phyloP scores from a whole-genome alignment of 768 basidiomycete species.

The Psilocybe cubensis region DNA sequence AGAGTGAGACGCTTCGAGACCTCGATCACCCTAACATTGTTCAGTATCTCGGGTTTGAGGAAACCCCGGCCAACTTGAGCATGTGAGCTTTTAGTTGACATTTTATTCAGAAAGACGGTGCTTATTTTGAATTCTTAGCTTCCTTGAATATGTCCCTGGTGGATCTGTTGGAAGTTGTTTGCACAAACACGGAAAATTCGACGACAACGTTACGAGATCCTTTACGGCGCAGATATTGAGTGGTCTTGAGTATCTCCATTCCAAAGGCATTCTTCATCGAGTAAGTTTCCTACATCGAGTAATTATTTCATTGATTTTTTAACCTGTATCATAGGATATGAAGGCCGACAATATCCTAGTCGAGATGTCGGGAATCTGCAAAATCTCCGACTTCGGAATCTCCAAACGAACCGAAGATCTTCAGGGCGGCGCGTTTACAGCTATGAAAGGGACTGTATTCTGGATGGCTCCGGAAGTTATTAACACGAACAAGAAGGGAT shows the following conservation, averaged over 20 bases:
- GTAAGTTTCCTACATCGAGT: slow-evolving; percentile 41
- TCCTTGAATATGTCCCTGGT: slow-evolving; percentile 98
- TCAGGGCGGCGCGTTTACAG: slow-evolving; percentile 81
- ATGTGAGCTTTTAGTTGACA: slow-evolving; percentile 77
- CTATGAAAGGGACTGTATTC: slow-evolving; percentile 97
- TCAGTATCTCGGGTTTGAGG: slow-evolving; percentile 94
- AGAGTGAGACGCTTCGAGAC: slow-evolving; percentile 96
- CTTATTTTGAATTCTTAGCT: slow-evolving; percentile 41
- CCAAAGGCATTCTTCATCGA: slow-evolving; percentile 89
- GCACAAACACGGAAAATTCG: slow-evolving; percentile 90
- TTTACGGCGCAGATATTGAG: slow-evolving; percentile 92
- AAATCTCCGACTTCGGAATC: slow-evolving; percentile 98
- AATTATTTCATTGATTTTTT: background rate
- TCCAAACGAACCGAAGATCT: slow-evolving; percentile 94
- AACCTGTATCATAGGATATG: slow-evolving; percentile 63
- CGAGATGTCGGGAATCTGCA: slow-evolving; percentile 89
- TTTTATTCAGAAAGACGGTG: background rate
- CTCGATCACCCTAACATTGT: slow-evolving; percentile 98
- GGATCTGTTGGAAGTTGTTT: slow-evolving; percentile 92
- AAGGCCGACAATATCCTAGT: slow-evolving; percentile 99
- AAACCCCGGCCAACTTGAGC: slow-evolving; percentile 85
- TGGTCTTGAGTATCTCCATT: slow-evolving; percentile 93
- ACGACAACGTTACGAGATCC: slow-evolving; percentile 88
- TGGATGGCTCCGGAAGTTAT: slow-evolving; percentile 99
- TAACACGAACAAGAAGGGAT: slow-evolving; percentile 85